Evolutionary conservation across 768 basidiomycete genomes (phyloP).

Genomic region (Boletus pseudopeckii): DNA sequence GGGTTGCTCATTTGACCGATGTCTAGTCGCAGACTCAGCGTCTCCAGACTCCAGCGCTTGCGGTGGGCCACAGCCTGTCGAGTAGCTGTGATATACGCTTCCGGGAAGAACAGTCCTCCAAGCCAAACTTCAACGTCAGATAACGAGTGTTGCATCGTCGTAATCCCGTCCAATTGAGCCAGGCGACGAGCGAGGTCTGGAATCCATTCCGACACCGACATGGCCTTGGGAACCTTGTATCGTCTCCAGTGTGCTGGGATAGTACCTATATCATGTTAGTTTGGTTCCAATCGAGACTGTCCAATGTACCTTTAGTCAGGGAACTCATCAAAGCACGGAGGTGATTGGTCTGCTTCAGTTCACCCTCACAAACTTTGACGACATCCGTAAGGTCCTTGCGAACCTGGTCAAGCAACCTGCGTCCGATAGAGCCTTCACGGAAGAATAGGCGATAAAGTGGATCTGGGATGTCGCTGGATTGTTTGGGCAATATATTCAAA

Average conservation of each 20-base stretch:
- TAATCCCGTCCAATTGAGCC: constrained; percentile 74
- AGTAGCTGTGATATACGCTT: constrained; percentile 94
- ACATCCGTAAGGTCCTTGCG: constrained; percentile 79
- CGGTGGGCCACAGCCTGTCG: constrained; percentile 93
- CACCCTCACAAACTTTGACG: constrained; percentile 79
- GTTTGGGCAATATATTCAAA: constrained; percentile 62
- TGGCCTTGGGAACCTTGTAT: constrained; percentile 82
- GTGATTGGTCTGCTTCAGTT: constrained; percentile 94
- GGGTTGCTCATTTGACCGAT: constrained; percentile 78
- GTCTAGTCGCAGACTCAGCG: constrained; percentile 73
- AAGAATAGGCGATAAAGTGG: constrained; percentile 87
- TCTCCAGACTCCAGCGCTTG: constrained; percentile 91
- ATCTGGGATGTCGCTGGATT: constrained; percentile 68
- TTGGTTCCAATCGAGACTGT: not conserved
- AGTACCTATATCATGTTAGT: constrained; percentile 52
- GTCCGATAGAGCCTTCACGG: constrained; percentile 81
- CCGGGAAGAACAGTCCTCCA: constrained; percentile 93
- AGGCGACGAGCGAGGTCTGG: constrained; percentile 77
- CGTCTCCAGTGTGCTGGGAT: constrained; percentile 86
- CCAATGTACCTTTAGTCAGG: constrained; percentile 76
- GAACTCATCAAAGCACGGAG: constrained; percentile 87
- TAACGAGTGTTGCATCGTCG: constrained; percentile 49
- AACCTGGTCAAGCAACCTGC: constrained; percentile 74
- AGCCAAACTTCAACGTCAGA: constrained; percentile 83
- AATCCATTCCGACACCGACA: constrained; percentile 85